A percentile compares a stretch with the other conserved stretches of the same genome.
Evolutionary conservation across 164 flowering plant species (phyloP).

Genomic region (Vitis amurensis): DNA sequence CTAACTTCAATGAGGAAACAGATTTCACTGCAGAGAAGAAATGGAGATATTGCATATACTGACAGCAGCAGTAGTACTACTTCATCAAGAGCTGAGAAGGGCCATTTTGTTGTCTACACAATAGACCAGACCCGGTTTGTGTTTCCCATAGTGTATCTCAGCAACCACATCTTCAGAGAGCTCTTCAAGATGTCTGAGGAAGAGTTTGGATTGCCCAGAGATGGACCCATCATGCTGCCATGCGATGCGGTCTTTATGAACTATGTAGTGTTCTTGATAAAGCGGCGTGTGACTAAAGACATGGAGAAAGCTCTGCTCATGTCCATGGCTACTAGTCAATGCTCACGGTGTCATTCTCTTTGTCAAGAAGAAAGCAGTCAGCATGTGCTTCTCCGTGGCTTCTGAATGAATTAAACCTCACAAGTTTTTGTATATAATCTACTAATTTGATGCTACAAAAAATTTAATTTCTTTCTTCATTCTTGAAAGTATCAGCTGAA

Average conservation of each 20-base stretch:
- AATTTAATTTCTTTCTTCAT: too few species aligned
- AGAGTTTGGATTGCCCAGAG: constrained; percentile 17
- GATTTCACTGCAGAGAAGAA: neutral
- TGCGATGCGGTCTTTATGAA: constrained; percentile 10
- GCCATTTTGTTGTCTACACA: constrained; percentile 12
- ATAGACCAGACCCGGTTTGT: neutral
- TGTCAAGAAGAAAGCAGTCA: neutral
- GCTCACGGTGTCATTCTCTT: neutral
- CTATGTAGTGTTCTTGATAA: constrained; percentile 5
- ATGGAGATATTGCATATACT: too few species aligned
- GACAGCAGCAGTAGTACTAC: neutral
- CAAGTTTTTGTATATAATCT: neutral
- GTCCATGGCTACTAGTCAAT: neutral
- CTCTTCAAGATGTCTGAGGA: constrained; percentile 17
- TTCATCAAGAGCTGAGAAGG: constrained; percentile 1
- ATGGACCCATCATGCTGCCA: constrained; percentile 19
- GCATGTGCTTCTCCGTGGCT: neutral
- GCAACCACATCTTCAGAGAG: constrained; percentile 1
- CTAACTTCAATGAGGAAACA: neutral
- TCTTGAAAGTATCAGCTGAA: too few species aligned
- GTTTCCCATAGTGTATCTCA: constrained; percentile 5
- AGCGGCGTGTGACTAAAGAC: neutral
- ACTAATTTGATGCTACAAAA: too few species aligned
- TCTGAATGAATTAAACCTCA: neutral
- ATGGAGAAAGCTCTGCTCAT: constrained; percentile 10